phyloP scores from a whole-genome alignment of 2,329 filamentous ascomycete species.

The Trichoderma lentiforme region DNA sequence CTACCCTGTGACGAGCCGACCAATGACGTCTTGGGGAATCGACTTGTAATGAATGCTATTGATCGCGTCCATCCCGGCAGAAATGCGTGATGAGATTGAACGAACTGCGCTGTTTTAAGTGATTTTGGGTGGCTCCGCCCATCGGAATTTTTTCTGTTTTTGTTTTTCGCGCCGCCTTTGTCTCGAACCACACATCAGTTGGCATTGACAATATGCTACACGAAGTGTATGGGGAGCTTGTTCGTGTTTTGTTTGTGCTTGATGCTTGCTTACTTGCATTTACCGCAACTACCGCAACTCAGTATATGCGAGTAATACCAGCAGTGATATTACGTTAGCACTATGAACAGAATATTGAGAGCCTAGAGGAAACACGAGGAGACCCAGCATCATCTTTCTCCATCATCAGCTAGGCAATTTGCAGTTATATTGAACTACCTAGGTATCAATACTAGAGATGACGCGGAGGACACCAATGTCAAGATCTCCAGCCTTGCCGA shows the following conservation, averaged over 20 bases:
- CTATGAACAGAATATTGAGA: not conserved
- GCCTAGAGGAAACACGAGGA: not conserved
- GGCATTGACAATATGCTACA: not conserved
- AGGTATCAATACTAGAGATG: not conserved
- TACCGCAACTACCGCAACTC: not conserved
- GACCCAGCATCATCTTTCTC: not conserved
- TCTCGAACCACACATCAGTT: not conserved
- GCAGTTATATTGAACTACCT: not conserved
- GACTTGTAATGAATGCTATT: not conserved
- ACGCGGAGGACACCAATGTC: not conserved
- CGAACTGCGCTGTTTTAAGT: not conserved
- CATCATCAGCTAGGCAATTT: not conserved
- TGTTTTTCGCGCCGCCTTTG: not conserved
- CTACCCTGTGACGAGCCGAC: not conserved
- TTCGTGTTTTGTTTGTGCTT: not conserved
- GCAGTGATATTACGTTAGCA: not conserved
- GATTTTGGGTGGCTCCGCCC: not conserved
- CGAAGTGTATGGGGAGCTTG: not conserved
- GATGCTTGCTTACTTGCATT: not conserved
- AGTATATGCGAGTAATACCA: not conserved
- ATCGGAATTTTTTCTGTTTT: not conserved
- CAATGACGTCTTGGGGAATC: slow-evolving; percentile 3
- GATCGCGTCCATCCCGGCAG: not conserved
- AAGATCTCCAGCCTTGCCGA: slow-evolving; percentile 9
- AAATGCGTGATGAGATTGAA: not conserved